Evolutionary conservation across 495 filamentous ascomycete genomes (phyloP), one percentile per base, ranked within the genome.

Genomic region (Penicillium steckii): DNA sequence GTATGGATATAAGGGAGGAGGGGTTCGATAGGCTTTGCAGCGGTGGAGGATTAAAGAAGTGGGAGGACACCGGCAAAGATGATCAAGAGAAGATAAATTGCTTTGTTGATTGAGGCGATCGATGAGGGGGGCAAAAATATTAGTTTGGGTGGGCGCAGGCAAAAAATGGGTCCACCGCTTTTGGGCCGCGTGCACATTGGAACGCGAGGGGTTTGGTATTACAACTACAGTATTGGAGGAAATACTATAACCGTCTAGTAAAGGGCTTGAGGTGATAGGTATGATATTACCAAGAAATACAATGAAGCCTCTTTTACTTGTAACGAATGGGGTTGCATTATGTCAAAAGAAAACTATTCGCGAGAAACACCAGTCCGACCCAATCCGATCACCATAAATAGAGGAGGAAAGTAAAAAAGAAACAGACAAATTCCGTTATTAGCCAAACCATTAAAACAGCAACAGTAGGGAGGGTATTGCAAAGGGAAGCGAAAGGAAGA

Each of bases 81-180:
- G 56, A 50, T 53, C 46, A 53, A 48, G 46, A 52, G 53, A 24
- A 51, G 57, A 53, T 38, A 57, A 50, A 47, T 60, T 48, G 51
- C 53, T 62, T 67, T 67, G 61, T 64, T 65, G 61, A 60, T 59
- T 41, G 54, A 48, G 50, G 43, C n/a, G 42, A 46, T 41, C 54
- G 55, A 66, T 59, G 61, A 62, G 64, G 64, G 64, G 64, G 59
- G 55, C n/a, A 66, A 64, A 64, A 66, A 64, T 64, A 64, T 56
- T 62, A 50, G 57, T 60, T 55, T 57, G 50, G 50, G 59, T 59
- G 60, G 17, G 53, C 48, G 45, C 24, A 38, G 53, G 53, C 53
- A 57, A 50, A 60, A 60, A 44, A 37, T 27, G n/a, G 41, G 18
- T 8, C 46, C 58, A 65, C 61, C 59, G 59, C 59, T 48, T 60